Base-by-base conservation (phyloP, 768 basidiomycete genomes). In the Boletus eberwhitei region DNA sequence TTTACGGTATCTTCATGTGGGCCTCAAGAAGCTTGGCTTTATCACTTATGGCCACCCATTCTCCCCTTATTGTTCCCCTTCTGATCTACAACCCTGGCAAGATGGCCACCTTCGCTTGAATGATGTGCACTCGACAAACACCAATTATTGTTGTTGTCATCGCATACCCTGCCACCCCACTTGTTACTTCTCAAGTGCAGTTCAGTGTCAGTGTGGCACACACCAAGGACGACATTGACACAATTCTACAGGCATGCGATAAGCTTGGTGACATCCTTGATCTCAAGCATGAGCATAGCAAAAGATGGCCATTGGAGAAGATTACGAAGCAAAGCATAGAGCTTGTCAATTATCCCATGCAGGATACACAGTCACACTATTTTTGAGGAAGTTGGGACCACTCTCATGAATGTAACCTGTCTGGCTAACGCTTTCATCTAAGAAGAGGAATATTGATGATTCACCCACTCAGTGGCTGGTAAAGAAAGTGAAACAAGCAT, bases 201-300 rank as follows among this genome's bases (percentile, higher is more conserved):
- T 97, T 98, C 79, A 98, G 97, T 67, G 79, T 98, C 14, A 93
- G 90, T 53, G 90, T 95, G 11, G 77, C 93, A 44, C 97, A 99
- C 78, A 98, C 96, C 53, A 99, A 99, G 76, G 89, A 93, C 61
- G 97, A 99, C 65, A 84, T 98, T 54, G 97, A 99, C 74, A 74
- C 75, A 12, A 74, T 98, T 29, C 77, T 99, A 45, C 74, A 80
- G 40, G 95, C 96, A 8, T 92, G 88, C 64, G 93, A 97, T 70
- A 94, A 97, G 72, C 77, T 98, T 57, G 97, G 97, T 26, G 88
- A 90, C 64, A 68, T 90, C 26, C 74, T 99, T 59, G 94, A 96
- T 73, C 74, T 98, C 73, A 98, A 97, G 75, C 87, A 94, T 68
- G 86, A 85, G 3, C 57, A 61, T 14, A 73, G 74, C 3, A 85